Conservation (phyloP, 805 yeast genomes). For the Saccharomycopsis babjevae region DNA sequence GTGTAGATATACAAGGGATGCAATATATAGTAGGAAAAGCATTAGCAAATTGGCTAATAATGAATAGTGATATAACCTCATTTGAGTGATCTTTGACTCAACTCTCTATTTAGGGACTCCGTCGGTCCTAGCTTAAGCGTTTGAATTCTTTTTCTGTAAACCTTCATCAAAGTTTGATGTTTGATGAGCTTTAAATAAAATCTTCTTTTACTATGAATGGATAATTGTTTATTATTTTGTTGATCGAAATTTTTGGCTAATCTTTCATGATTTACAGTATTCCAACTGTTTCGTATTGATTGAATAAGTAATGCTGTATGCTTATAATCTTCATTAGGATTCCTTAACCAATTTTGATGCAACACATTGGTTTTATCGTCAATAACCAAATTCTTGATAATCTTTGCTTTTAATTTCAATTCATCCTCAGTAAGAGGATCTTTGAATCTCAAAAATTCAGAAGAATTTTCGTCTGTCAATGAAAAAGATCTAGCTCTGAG, state of each 20-base stretch:
- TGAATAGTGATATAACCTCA: neutral
- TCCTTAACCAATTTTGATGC: neutral
- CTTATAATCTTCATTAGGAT: constrained; percentile 1
- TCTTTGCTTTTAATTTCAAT: neutral
- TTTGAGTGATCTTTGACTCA: constrained; percentile 1
- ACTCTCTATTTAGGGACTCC: neutral
- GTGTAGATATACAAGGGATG: neutral
- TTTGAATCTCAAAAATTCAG: constrained; percentile 11
- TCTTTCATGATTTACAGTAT: neutral
- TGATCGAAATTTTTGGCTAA: neutral
- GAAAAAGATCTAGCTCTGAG: constrained; percentile 25
- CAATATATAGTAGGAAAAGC: too few species aligned
- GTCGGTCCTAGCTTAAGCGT: constrained; percentile 1
- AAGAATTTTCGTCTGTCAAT: constrained; percentile 23
- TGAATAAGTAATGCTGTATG: neutral
- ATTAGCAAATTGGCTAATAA: neutral
- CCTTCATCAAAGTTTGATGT: constrained; percentile 9
- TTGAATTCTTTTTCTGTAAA: constrained; percentile 10
- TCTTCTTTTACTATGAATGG: neutral
- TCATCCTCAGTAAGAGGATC: constrained; percentile 15
- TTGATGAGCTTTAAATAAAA: constrained; percentile 4
- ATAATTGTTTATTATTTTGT: neutral
- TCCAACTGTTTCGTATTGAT: neutral
- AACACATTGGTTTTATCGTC: constrained; percentile 2
- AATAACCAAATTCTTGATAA: constrained; percentile 8